Percentiles rank a stretch among this genome's conserved stretches.
phyloP scores from a whole-genome alignment of 2,329 filamentous ascomycete species.

The Metarhizium sp. region DNA sequence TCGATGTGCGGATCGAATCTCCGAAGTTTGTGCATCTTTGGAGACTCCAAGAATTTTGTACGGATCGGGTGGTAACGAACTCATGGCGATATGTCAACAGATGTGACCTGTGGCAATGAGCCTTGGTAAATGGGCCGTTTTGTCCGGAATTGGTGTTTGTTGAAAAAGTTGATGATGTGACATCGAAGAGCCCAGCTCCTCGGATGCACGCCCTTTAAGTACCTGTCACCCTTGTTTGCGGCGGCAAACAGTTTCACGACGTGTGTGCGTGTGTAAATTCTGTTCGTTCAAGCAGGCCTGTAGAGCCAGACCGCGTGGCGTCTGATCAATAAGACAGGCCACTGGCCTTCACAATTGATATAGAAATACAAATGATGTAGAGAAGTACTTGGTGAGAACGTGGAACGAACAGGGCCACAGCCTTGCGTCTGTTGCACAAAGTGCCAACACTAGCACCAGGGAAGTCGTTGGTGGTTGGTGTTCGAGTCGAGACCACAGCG shows the following conservation, averaged over 20 bases:
- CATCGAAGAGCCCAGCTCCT: background rate
- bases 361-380: background rate
- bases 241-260: background rate
- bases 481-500: constrained; percentile 7
- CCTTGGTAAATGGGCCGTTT: background rate
- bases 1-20: constrained; percentile 72
- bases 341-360: background rate
- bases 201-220: background rate
- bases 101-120: background rate
- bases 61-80: constrained; percentile 57
- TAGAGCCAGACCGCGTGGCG: background rate
- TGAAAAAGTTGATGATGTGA: background rate
- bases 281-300: background rate
- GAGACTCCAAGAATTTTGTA: constrained; percentile 69
- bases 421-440: constrained; percentile 4
- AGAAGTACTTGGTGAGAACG: background rate
- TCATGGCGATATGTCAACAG: constrained; percentile 26
- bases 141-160: background rate
- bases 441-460: background rate
- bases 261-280: background rate
- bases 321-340: background rate
- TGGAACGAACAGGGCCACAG: background rate
- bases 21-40: constrained; percentile 57
- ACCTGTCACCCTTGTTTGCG: background rate
- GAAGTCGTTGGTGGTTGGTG: constrained; percentile 1